Evolutionary conservation across 2,329 filamentous ascomycete species (phyloP).

Genomic region (Amauroascus verrucosus): DNA sequence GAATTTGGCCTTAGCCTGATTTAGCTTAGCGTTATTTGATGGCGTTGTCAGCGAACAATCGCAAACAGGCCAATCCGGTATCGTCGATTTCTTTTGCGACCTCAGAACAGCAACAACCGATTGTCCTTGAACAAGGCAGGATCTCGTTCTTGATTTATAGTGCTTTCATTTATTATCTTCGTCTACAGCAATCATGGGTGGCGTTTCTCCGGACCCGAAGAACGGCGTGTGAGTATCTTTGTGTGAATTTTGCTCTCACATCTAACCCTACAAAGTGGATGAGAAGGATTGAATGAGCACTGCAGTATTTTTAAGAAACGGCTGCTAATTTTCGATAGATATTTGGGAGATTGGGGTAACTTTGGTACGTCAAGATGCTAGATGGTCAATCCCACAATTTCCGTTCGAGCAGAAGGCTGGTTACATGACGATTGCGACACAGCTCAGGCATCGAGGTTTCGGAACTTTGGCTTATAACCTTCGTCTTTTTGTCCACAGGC

Average conservation of each 20-base stretch:
- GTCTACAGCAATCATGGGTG: constrained; percentile 26
- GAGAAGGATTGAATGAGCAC: neutral
- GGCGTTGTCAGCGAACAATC: constrained; percentile 12
- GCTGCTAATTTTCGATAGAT: constrained; percentile 41
- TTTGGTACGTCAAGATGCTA: constrained; percentile 47
- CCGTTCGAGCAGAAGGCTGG: neutral
- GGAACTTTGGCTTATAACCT: neutral
- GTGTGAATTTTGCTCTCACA: neutral
- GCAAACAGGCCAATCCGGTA: constrained; percentile 16
- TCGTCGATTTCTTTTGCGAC: constrained; percentile 14
- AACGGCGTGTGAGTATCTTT: constrained; percentile 34
- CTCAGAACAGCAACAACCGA: neutral
- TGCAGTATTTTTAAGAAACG: neutral
- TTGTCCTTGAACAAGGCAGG: neutral
- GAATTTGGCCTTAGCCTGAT: constrained; percentile 24
- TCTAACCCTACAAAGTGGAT: neutral
- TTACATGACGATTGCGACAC: neutral
- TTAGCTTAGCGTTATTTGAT: constrained; percentile 29
- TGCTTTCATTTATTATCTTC: neutral
- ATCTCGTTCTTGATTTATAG: neutral
- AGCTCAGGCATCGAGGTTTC: neutral
- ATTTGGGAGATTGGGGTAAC: constrained; percentile 62
- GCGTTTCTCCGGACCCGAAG: constrained; percentile 32
- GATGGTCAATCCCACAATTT: neutral
- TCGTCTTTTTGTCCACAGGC: constrained; percentile 5